Evolutionary conservation across 164 flowering plant species (phyloP).

Genomic region (Nymphaea thermarum): DNA sequence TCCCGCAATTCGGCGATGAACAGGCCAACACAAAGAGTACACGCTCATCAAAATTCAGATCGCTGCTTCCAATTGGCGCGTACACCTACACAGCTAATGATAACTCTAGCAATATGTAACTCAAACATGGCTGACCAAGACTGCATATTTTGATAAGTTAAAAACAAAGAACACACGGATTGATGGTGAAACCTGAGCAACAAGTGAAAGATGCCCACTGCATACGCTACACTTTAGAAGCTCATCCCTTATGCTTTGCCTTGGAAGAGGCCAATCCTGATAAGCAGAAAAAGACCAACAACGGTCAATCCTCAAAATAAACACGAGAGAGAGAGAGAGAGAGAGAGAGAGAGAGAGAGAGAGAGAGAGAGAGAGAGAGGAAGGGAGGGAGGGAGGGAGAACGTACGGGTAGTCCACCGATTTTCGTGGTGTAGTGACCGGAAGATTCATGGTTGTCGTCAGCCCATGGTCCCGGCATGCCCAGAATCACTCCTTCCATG

Average conservation of each 20-base stretch:
- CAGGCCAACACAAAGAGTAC: conserved; percentile 64
- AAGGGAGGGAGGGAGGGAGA: background rate
- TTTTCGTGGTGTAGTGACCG: conserved; percentile 74
- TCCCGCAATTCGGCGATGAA: conserved; percentile 39
- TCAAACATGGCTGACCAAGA: background rate
- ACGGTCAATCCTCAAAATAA: background rate
- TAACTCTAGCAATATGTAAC: background rate
- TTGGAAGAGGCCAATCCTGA: conserved; percentile 68
- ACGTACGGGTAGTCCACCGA: conserved; percentile 84
- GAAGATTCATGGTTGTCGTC: conserved; percentile 44
- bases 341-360: background rate
- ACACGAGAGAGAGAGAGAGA: background rate
- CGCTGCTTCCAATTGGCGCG: conserved; percentile 49
- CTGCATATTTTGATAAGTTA: no score
- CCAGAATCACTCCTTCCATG: conserved; percentile 52
- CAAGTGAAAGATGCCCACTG: conserved; percentile 38
- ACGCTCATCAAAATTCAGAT: conserved; percentile 53
- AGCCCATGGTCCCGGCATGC: conserved; percentile 95
- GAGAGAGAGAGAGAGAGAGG: background rate
- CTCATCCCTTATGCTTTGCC: conserved; percentile 13
- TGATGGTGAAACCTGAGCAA: conserved; percentile 53
- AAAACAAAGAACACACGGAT: background rate
- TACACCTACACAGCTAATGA: conserved; percentile 31
- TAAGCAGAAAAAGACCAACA: background rate
- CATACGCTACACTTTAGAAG: conserved; percentile 50